Base-by-base conservation (phyloP, 1,284 basidiomycete genomes). In the Chalciporus sp. region DNA sequence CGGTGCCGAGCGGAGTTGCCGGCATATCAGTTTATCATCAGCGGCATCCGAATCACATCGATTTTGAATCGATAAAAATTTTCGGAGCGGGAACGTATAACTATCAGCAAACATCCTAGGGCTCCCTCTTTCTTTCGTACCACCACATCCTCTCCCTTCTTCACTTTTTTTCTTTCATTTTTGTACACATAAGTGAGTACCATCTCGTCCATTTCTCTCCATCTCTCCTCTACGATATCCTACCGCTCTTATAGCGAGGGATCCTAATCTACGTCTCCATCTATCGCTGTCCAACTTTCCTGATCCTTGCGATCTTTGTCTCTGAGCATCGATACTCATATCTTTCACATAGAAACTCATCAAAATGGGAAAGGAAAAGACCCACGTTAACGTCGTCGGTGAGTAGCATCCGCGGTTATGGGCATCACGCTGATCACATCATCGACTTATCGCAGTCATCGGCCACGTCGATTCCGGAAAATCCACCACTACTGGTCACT, bases 401-500 rank as follows among this genome's bases (percentile, higher is more conserved):
- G 58, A 62, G 88, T 81, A 56, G 70, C 66, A 31, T 44, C 47
- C 52, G 12, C 31, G 53, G 35, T 55, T 47, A 53, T 51, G 20
- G 1, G 43, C 6, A 16, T 17, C 47, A 47, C 52, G 50, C 58
- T 61, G 57, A 70, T 74, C 58, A 61, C 3, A 19, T 9, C 17
- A 39, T 39, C 37, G 53, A 56, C 57, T 57, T 55, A 73, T 79
- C 71, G 69, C 77, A 92, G 94, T 96, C 77, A 95, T 95, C 82
- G 93, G 94, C 64, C 94, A 96, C 83, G 93, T 95, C 90, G 92
- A 94, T 81, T 94, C 92, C 74, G 92, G 96, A 69, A 98, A 98
- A 84, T 98, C 95, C 63, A 99, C 96, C 79, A 99, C 96, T 74
- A 99, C 97, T 72, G 97, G 97, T 70, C 97, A 99, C 85, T 85